A percentile compares a stretch with the other conserved stretches of the same genome.
Conservation (phyloP, 108 stramenopile species). For the Cyclotella choctawhatcheeana region DNA sequence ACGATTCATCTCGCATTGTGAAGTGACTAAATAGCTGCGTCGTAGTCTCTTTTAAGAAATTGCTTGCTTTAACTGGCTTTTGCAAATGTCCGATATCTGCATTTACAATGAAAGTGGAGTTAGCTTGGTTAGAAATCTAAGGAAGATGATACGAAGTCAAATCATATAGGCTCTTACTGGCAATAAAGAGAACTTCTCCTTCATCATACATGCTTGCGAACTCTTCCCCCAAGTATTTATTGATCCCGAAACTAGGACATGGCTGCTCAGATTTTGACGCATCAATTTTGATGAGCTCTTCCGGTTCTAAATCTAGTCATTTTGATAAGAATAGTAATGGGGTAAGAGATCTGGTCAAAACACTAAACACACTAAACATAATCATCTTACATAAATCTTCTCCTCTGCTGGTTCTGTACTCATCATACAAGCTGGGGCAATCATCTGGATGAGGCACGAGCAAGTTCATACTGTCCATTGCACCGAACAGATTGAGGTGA, state of each 20-base stretch:
- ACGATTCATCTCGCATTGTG: slow-evolving; percentile 41
- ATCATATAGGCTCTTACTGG: slow-evolving; percentile 5
- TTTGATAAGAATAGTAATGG: background rate
- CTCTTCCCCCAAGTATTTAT: slow-evolving; percentile 22
- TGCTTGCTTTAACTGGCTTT: slow-evolving; percentile 16
- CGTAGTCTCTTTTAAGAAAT: slow-evolving; percentile 28
- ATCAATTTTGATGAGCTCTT: slow-evolving; percentile 30
- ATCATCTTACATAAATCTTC: background rate
- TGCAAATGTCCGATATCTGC: slow-evolving; percentile 16
- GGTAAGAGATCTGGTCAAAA: too few relatives aligned
- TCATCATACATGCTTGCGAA: slow-evolving; percentile 38
- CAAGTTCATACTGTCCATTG: slow-evolving; percentile 42
- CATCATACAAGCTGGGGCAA: slow-evolving; percentile 20
- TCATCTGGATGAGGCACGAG: slow-evolving; percentile 35
- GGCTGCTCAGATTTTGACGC: slow-evolving; percentile 43
- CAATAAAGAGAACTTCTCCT: slow-evolving; percentile 41
- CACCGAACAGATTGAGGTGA: slow-evolving; percentile 37
- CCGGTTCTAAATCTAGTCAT: background rate
- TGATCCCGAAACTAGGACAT: slow-evolving; percentile 56
- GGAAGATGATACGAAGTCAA: background rate
- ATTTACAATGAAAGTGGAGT: background rate
- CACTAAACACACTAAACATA: background rate
- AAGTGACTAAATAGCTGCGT: slow-evolving; percentile 37
- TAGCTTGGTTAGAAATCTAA: too few relatives aligned
- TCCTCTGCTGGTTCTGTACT: slow-evolving; percentile 24